Evolutionary conservation across 2,329 filamentous ascomycete species (phyloP), one percentile per base, ranked within the genome.

Genomic region (Aspergillus nomiae): DNA sequence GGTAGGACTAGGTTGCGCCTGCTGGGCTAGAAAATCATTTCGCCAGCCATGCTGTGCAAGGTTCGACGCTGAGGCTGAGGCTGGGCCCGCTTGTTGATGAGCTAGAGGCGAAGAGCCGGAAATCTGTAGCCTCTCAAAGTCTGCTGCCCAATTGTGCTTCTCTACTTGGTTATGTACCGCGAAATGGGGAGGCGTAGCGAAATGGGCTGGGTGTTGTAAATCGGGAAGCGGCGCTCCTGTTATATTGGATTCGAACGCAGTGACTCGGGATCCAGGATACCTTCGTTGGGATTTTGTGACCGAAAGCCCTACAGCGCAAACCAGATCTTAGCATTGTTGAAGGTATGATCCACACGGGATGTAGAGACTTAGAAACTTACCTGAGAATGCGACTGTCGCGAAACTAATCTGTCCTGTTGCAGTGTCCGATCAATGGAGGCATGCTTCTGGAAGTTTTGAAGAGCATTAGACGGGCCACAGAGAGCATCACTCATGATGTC

Each of bases 391-490:
- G 84, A 79, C 60, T 84, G 82, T 63, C 85, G 83, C 11, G 83
- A 80, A 41, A 83, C 77, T 54, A 91, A 71, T 58, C 89, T 88
- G 77, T 93, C 91, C 76, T 92, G 91, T 73, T 93, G 90, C 56
- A 90, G 81, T 11, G 88, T 88, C 60, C 89, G 84, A 74, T 93
- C 90, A 65, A 86, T 84, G 56, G 89, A 84, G 12, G 86, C 81
- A 76, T 92, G 90, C 70, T 90, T 88, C 71, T 90, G 86, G 74
- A 93, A 87, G 72, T 86, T 89, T 77, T 92, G 90, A 58, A 92
- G 85, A 66, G 90, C 85, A 77, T 91, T 92, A 14, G 90, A 91
- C 21, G 90, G 90, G 63, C 91, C 90, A 75, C 91, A 94, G 61
- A 91, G 81, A 69, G 85, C 83, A 71, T 91, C 88, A 58, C 86